These are phyloP conservation scores for Vachellia pachyceras DNA, from an alignment of 306 rosid genomes.

Conservation along the genomic window DNA sequence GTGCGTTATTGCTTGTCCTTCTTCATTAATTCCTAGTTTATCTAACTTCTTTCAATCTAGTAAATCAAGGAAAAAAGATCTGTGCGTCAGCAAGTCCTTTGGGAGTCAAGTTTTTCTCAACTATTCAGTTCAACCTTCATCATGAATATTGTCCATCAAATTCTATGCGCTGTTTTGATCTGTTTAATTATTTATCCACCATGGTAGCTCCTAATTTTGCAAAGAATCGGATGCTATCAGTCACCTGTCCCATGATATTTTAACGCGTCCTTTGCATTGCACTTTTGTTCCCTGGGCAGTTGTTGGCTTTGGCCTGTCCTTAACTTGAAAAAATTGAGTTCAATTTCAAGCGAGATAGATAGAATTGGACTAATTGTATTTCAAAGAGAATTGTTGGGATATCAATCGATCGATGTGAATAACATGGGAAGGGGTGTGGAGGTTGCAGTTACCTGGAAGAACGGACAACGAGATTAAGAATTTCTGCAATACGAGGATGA, in stretches of 20 bases:
- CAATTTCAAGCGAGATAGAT: too few relatives aligned
- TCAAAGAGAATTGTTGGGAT: too few relatives aligned
- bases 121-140: too few relatives aligned
- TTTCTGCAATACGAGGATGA: constrained; percentile 81
- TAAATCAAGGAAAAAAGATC: too few relatives aligned
- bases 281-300: background rate
- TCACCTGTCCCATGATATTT: constrained; percentile 27
- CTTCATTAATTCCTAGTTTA: background rate
- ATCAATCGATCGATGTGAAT: too few relatives aligned
- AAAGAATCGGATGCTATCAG: constrained; percentile 26
- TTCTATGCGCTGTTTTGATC: background rate
- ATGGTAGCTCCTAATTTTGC: background rate
- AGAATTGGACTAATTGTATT: too few relatives aligned
- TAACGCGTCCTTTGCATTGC: background rate
- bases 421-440: background rate
- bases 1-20: background rate
- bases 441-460: constrained; percentile 75
- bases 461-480: constrained; percentile 94
- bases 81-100: too few relatives aligned
- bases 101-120: too few relatives aligned
- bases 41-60: too few relatives aligned
- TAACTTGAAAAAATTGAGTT: too few relatives aligned
- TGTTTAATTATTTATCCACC: background rate
- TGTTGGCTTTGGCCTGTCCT: too few relatives aligned
- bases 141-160: background rate